A percentile compares a stretch with the other conserved stretches of the same genome.
phyloP scores from a whole-genome alignment of 176 grass and related monocot species.

The Sorghum bicolor region Sorghum_bicolor_NCBIv3 NC_012870.2:80078001-80078500 shows the following conservation, averaged over 20 bases:
- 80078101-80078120: slow-evolving; percentile 47
- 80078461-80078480: background rate
- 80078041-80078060: background rate
- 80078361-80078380: slow-evolving; percentile 69
- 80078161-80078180: slow-evolving; percentile 37
- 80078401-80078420: slow-evolving; percentile 83
- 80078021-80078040: background rate
- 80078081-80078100: slow-evolving; percentile 30
- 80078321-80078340: slow-evolving; percentile 14
- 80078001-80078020: background rate
- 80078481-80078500: background rate
- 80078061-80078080: background rate
- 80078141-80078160: slow-evolving; percentile 75
- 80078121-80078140: slow-evolving; percentile 72
- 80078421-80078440: slow-evolving; percentile 29
- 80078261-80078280: slow-evolving; percentile 73
- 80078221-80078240: slow-evolving; percentile 47
- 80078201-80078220: slow-evolving; percentile 51
- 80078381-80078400: slow-evolving; percentile 35
- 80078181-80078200: slow-evolving; percentile 72
- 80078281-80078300: background rate
- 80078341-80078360: slow-evolving; percentile 52
- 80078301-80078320: slow-evolving; percentile 2
- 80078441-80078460: background rate
- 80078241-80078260: slow-evolving; percentile 71